Base-by-base conservation (phyloP, 345 rosid species). In the Sonneratia alba region DNA sequence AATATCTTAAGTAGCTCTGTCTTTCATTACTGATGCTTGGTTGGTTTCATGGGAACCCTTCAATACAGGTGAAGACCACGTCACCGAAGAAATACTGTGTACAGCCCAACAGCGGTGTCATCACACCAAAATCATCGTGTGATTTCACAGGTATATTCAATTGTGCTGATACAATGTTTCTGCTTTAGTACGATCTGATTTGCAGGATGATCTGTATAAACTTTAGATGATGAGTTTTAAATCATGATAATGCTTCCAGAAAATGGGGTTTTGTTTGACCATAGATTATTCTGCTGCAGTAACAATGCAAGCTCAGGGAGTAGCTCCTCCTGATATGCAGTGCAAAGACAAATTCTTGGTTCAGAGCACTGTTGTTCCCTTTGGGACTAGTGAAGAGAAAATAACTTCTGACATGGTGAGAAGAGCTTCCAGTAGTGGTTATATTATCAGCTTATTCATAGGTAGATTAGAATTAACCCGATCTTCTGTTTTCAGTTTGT, bases 331-430 rank as follows among this genome's bases (percentile, higher is more conserved):
- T 47, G 83, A 82, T 73, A 71, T 87, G 77, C 74, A 74, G 61
- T 81, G 91, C 80, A 85, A 82, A 78, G 91, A 87, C 81, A 87
- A 87, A 81, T 87, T 87, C 74, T 67, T 87, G 70, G 75, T 87
- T 67, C 88, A 87, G 77, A 74, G 87, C 74, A 79, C 78, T 11
- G 70, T 75, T 53, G 82, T 87, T 70, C 85, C 91, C 14, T 36
- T 48, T 9, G 87, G 84, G 32, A 79, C 79, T 66, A 65, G 73
- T 42, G 87, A 82, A 36, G 83, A 85, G 61, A 81, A 82, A 72
- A 73, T 87, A 76, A 76, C 86, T 13, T 75, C 86, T 18, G 70
- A 72, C 69, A 72, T 49, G 70, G 91, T 87, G 11, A 76, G 51
- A 22, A 75, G 38, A 42, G 24, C 77, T 73, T 18, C 37, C 48